phyloP scores from a whole-genome alignment of 1,284 basidiomycete species.

The Ganoderma boninense region DNA sequence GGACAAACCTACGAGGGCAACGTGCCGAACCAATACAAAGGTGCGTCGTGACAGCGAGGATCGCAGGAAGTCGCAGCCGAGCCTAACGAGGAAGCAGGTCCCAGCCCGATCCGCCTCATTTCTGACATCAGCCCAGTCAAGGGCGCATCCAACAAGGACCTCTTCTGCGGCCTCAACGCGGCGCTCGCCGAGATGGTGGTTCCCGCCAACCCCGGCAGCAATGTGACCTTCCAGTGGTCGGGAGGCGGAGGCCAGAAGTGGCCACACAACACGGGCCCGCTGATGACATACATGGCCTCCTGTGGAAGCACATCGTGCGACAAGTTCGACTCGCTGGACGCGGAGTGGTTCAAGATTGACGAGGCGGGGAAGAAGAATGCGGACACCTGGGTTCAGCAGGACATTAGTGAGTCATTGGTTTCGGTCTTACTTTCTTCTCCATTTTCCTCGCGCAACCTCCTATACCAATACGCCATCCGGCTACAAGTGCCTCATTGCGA shows the following conservation, averaged over 20 bases:
- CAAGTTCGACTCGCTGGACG: constrained; percentile 62
- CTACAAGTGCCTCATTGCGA: no score
- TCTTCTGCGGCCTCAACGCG: constrained; percentile 73
- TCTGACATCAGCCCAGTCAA: constrained; percentile 66
- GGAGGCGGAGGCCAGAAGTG: constrained; percentile 60
- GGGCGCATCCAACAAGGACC: constrained; percentile 60
- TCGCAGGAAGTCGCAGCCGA: background rate
- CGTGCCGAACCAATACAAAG: constrained; percentile 42
- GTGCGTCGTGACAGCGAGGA: constrained; percentile 15
- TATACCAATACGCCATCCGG: no score
- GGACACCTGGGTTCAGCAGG: constrained; percentile 50
- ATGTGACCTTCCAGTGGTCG: constrained; percentile 65
- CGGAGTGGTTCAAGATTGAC: constrained; percentile 77
- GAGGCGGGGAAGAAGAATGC: constrained; percentile 51
- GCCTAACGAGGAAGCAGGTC: constrained; percentile 2
- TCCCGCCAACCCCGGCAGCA: constrained; percentile 70
- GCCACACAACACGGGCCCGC: constrained; percentile 76
- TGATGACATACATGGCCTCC: constrained; percentile 76
- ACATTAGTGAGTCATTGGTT: constrained; percentile 44
- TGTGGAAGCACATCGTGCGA: constrained; percentile 66
- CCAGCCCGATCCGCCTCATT: constrained; percentile 69
- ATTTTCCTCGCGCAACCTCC: no score
- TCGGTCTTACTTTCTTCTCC: no score
- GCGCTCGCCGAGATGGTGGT: constrained; percentile 60
- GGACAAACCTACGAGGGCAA: constrained; percentile 34